These are phyloP conservation scores for Phaeomoniella chlamydospora DNA, from an alignment of 2,329 filamentous ascomycete species.

Conservation along the genomic window DNA sequence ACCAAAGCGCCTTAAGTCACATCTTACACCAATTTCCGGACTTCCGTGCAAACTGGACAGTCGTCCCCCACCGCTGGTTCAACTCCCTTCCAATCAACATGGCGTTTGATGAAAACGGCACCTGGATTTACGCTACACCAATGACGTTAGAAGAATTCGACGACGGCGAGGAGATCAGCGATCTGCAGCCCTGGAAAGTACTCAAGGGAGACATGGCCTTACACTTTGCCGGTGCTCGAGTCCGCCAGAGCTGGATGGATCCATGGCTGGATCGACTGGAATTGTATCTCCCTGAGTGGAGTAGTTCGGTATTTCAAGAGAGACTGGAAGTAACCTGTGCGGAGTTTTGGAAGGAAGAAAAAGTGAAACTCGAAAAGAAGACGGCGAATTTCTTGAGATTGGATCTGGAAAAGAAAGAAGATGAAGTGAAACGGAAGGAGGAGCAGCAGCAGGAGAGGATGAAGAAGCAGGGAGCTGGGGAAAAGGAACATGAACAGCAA, in stretches of 20 bases:
- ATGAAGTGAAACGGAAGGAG: slow-evolving; percentile 1
- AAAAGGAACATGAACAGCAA: slow-evolving; percentile 1
- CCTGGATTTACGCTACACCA: slow-evolving; percentile 4
- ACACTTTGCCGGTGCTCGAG: slow-evolving; percentile 15
- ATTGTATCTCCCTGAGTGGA: slow-evolving; percentile 9
- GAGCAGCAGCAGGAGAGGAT: not conserved
- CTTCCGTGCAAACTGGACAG: slow-evolving; percentile 1
- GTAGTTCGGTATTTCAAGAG: too few species aligned
- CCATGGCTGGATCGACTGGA: slow-evolving; percentile 14
- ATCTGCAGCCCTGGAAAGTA: slow-evolving; percentile 2
- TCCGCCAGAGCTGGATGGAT: slow-evolving; percentile 13
- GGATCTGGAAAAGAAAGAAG: slow-evolving; percentile 4
- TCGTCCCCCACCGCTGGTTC: slow-evolving; percentile 8
- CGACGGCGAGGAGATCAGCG: too few species aligned
- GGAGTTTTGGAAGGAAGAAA: slow-evolving; percentile 10
- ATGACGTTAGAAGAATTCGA: slow-evolving; percentile 2
- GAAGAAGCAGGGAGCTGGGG: slow-evolving; percentile 1
- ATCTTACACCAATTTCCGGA: slow-evolving; percentile 4
- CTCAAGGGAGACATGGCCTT: slow-evolving; percentile 14
- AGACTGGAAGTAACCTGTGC: too few species aligned
- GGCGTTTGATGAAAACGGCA: slow-evolving; percentile 3
- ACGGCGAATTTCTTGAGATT: slow-evolving; percentile 17
- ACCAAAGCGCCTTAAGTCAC: slow-evolving; percentile 8
- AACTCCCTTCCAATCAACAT: slow-evolving; percentile 6
- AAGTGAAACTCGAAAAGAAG: slow-evolving; percentile 11